These are phyloP conservation scores for Trichoderma citrinoviride DNA, from an alignment of 2,329 filamentous ascomycete species.

Conservation along the genomic window DNA sequence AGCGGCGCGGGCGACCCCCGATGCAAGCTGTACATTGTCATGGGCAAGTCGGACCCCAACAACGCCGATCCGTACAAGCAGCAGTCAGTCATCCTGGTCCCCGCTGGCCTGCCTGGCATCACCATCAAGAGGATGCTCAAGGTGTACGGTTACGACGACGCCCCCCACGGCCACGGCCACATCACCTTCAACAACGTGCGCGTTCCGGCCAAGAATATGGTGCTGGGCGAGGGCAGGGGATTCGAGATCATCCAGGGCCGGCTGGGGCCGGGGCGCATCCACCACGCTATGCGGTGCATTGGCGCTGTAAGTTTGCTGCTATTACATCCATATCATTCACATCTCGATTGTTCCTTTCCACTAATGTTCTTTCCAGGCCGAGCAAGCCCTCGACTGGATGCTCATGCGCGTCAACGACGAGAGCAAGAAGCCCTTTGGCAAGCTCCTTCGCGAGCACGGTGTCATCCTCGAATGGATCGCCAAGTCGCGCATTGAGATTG, in stretches of 20 bases:
- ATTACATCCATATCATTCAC: neutral
- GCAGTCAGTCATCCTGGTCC: constrained; percentile 90
- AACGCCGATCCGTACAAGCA: constrained; percentile 80
- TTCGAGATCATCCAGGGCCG: constrained; percentile 99
- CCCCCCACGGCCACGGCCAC: constrained; percentile 96
- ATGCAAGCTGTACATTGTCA: constrained; percentile 91
- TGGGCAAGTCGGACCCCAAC: constrained; percentile 83
- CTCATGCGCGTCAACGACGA: constrained; percentile 92
- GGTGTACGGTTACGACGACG: constrained; percentile 95
- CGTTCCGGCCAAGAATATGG: constrained; percentile 77
- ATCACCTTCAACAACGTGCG: constrained; percentile 87
- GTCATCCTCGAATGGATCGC: constrained; percentile 96
- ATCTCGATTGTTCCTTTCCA: neutral
- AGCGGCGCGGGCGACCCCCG: constrained; percentile 90
- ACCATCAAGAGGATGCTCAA: constrained; percentile 91
- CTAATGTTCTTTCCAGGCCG: constrained; percentile 50
- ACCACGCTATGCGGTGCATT: constrained; percentile 95
- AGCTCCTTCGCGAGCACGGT: constrained; percentile 82
- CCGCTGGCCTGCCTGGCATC: constrained; percentile 75
- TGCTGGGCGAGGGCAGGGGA: constrained; percentile 87
- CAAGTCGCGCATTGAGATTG: constrained; percentile 87
- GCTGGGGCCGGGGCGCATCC: constrained; percentile 91
- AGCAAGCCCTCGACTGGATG: constrained; percentile 92
- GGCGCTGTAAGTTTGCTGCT: constrained; percentile 60
- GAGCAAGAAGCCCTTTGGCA: constrained; percentile 85